Evolutionary conservation across 1,284 basidiomycete species (phyloP).

Genomic region (Fomes fomentarius): DNA sequence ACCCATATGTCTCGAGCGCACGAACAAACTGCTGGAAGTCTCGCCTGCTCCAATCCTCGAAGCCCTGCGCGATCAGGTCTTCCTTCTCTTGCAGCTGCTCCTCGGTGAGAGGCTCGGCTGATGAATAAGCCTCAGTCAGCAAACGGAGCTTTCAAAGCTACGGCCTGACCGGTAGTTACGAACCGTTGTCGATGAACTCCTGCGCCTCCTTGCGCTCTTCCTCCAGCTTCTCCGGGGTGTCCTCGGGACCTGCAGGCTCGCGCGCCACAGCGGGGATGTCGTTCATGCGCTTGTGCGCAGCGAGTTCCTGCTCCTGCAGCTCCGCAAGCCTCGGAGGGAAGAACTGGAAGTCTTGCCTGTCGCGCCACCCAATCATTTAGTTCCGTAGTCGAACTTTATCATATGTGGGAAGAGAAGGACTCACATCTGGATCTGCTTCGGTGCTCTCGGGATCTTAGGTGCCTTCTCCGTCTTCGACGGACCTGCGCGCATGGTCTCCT

Average conservation of each 20-base stretch:
- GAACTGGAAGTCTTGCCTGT: conserved; percentile 96
- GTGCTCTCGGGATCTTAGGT: conserved; percentile 84
- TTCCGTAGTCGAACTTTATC: too few species aligned
- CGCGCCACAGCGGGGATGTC: conserved; percentile 76
- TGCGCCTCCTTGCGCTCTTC: conserved; percentile 83
- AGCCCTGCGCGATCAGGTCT: conserved; percentile 77
- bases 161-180: conserved; percentile 6
- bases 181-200: conserved; percentile 85
- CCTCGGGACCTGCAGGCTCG: conserved; percentile 72
- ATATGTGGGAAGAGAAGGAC: too few species aligned
- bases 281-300: conserved; percentile 78
- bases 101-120: conserved; percentile 87
- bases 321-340: conserved; percentile 84
- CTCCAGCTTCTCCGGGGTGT: conserved; percentile 86
- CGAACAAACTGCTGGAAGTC: conserved; percentile 94
- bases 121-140: not conserved
- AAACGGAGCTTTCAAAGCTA: not conserved
- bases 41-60: conserved; percentile 88
- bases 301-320: conserved; percentile 88
- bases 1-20: conserved; percentile 87
- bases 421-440: conserved; percentile 86
- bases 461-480: conserved; percentile 82
- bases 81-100: conserved; percentile 86
- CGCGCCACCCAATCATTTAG: too few species aligned
- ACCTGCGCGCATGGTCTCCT: conserved; percentile 86